Evolutionary conservation across 208 protist genomes (phyloP).

Genomic region (Leishmania amazonensis): DNA sequence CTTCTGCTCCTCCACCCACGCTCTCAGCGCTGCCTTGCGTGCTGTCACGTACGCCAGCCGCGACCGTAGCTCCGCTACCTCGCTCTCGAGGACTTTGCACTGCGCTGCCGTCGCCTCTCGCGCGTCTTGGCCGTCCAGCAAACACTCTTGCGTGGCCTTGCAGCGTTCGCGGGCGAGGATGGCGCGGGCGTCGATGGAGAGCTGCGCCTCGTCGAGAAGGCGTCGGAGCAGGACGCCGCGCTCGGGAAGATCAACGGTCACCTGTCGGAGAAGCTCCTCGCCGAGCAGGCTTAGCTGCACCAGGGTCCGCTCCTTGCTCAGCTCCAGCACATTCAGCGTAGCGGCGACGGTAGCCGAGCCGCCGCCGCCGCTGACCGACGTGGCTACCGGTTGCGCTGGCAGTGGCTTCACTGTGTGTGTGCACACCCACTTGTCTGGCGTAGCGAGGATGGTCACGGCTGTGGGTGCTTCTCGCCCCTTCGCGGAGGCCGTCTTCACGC

Average conservation of each 20-base stretch:
- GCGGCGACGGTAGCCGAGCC: constrained; percentile 51
- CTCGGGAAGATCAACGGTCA: constrained; percentile 64
- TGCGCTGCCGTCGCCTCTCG: constrained; percentile 25
- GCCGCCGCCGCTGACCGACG: constrained; percentile 31
- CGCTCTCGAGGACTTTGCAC: constrained; percentile 19
- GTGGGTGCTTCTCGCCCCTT: background rate
- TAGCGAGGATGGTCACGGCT: constrained; percentile 7
- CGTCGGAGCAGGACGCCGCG: constrained; percentile 60
- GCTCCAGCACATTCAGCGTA: constrained; percentile 50
- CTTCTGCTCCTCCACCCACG: constrained; percentile 21
- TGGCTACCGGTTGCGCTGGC: constrained; percentile 19
- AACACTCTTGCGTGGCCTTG: constrained; percentile 16
- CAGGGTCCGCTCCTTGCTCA: constrained; percentile 46
- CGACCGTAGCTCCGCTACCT: constrained; percentile 34
- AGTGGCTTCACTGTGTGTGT: constrained; percentile 22
- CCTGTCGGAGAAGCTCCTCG: constrained; percentile 60
- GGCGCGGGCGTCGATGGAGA: constrained; percentile 40
- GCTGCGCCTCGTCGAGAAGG: constrained; percentile 52
- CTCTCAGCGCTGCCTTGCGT: constrained; percentile 26
- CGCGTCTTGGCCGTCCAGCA: constrained; percentile 34
- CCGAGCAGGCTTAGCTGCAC: constrained; percentile 50
- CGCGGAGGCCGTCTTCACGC: background rate
- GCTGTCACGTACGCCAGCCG: constrained; percentile 23
- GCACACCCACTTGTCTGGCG: constrained; percentile 20
- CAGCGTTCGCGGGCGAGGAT: constrained; percentile 33